These are phyloP conservation scores for Leucogyrophana mollusca DNA, from an alignment of 768 basidiomycete genomes.

Conservation along the genomic window DNA sequence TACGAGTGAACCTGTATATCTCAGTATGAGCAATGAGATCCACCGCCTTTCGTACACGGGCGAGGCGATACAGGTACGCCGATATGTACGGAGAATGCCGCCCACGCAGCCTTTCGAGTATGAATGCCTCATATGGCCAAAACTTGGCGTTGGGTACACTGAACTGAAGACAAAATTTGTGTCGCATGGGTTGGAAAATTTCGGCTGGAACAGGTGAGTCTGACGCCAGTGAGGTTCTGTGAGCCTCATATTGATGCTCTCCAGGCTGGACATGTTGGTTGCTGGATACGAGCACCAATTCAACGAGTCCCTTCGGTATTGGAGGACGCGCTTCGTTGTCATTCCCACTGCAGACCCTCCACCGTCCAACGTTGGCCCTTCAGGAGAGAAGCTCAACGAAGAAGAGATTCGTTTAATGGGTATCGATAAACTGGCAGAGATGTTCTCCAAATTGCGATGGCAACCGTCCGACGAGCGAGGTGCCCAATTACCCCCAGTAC, in stretches of 20 bases:
- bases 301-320: slow-evolving; percentile 83
- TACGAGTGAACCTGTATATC: slow-evolving; percentile 73
- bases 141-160: slow-evolving; percentile 83
- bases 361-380: slow-evolving; percentile 49
- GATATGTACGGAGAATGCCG: slow-evolving; percentile 77
- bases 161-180: slow-evolving; percentile 72
- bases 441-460: slow-evolving; percentile 86
- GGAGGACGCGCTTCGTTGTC: slow-evolving; percentile 92
- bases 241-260: neutral
- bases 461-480: slow-evolving; percentile 43
- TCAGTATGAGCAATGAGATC: slow-evolving; percentile 95
- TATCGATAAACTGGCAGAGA: slow-evolving; percentile 87
- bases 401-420: slow-evolving; percentile 88
- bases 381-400: slow-evolving; percentile 76
- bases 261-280: slow-evolving; percentile 80
- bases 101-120: slow-evolving; percentile 68
- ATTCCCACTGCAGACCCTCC: slow-evolving; percentile 82
- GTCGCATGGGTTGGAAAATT: slow-evolving; percentile 78
- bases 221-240: neutral
- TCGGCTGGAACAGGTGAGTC: slow-evolving; percentile 80
- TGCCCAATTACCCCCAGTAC: slow-evolving; percentile 55
- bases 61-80: slow-evolving; percentile 84
- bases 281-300: slow-evolving; percentile 81
- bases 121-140: slow-evolving; percentile 92
- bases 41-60: slow-evolving; percentile 90